A percentile compares a stretch with the other conserved stretches of the same genome.
These are phyloP conservation scores for Elsinoe australis DNA, from an alignment of 2,329 filamentous ascomycete species.

Conservation along the genomic window DNA sequence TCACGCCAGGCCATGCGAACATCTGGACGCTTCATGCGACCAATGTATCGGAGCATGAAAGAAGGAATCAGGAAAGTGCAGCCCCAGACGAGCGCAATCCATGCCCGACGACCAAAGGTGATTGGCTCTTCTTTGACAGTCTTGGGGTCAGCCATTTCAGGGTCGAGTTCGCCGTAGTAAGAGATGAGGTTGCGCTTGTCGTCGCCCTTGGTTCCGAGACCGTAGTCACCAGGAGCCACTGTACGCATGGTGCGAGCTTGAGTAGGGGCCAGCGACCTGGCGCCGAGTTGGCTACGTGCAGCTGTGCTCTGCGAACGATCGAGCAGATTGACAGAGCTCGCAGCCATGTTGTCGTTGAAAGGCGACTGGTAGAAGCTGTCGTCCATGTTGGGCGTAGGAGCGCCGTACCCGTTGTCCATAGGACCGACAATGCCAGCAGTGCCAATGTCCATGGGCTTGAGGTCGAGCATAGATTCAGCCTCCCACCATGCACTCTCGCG, in stretches of 20 bases:
- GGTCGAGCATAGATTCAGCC: slow-evolving; percentile 88
- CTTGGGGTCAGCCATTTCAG: slow-evolving; percentile 69
- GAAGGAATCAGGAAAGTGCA: slow-evolving; percentile 95
- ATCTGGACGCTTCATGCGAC: slow-evolving; percentile 94
- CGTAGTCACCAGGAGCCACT: slow-evolving; percentile 66
- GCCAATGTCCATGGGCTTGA: slow-evolving; percentile 59
- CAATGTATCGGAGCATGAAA: slow-evolving; percentile 66
- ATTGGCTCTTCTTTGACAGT: slow-evolving; percentile 64
- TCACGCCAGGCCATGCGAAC: slow-evolving; percentile 97
- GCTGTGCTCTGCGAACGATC: slow-evolving; percentile 42
- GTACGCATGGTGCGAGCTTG: slow-evolving; percentile 46
- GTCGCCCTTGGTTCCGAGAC: slow-evolving; percentile 80
- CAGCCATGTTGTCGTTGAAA: slow-evolving; percentile 39
- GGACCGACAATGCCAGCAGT: slow-evolving; percentile 50
- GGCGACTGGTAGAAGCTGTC: slow-evolving; percentile 60
- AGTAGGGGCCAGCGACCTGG: slow-evolving; percentile 49
- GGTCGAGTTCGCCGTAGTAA: slow-evolving; percentile 69
- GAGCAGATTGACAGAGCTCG: slow-evolving; percentile 66
- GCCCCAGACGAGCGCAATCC: slow-evolving; percentile 77
- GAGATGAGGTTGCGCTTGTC: slow-evolving; percentile 59
- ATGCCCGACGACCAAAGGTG: slow-evolving; percentile 58
- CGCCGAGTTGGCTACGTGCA: slow-evolving; percentile 37
- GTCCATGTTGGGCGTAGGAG: slow-evolving; percentile 45
- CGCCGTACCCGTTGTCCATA: slow-evolving; percentile 67
- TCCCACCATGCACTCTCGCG: slow-evolving; percentile 95